Percentiles rank a stretch among this genome's conserved stretches.
Conservation (phyloP, 1,284 basidiomycete species). For the Rhizopogon parksii region DNA sequence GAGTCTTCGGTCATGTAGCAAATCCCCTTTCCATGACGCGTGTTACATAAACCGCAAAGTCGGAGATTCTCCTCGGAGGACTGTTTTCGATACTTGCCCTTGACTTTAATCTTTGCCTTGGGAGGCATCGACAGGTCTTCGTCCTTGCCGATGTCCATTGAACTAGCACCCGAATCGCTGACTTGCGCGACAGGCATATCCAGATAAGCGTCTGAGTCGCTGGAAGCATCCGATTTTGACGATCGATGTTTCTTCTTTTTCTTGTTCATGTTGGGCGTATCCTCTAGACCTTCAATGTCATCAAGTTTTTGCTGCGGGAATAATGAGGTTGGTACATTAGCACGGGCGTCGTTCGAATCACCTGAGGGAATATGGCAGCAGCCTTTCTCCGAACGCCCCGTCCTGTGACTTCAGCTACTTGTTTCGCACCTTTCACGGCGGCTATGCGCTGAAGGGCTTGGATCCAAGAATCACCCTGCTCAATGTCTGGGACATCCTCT, state of each 20-base stretch:
- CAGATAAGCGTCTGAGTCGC: constrained; percentile 28
- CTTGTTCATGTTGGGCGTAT: constrained; percentile 20
- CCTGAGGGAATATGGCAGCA: constrained; percentile 51
- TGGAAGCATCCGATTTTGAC: constrained; percentile 20
- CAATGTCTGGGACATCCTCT: constrained; percentile 38
- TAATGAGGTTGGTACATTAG: constrained; percentile 3
- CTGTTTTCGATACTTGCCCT: constrained; percentile 9
- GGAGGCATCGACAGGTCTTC: not conserved
- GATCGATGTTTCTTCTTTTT: constrained; percentile 20
- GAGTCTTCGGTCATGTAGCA: constrained; percentile 63
- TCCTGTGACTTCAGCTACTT: constrained; percentile 50
- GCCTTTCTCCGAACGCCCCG: constrained; percentile 67
- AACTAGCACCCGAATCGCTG: constrained; percentile 22
- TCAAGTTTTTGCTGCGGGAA: constrained; percentile 27
- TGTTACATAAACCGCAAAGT: constrained; percentile 57
- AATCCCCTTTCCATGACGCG: constrained; percentile 39
- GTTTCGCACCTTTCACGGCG: constrained; percentile 39
- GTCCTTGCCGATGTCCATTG: constrained; percentile 14
- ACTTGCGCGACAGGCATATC: constrained; percentile 11
- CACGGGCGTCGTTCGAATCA: constrained; percentile 15
- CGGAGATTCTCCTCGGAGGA: constrained; percentile 17
- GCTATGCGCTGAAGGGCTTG: constrained; percentile 62
- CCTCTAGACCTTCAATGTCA: constrained; percentile 24
- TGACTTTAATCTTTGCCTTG: constrained; percentile 10
- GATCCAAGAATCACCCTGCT: constrained; percentile 72